These are phyloP conservation scores for Nemania diffusa DNA, from an alignment of 2,329 filamentous ascomycete species.

Conservation along the genomic window DNA sequence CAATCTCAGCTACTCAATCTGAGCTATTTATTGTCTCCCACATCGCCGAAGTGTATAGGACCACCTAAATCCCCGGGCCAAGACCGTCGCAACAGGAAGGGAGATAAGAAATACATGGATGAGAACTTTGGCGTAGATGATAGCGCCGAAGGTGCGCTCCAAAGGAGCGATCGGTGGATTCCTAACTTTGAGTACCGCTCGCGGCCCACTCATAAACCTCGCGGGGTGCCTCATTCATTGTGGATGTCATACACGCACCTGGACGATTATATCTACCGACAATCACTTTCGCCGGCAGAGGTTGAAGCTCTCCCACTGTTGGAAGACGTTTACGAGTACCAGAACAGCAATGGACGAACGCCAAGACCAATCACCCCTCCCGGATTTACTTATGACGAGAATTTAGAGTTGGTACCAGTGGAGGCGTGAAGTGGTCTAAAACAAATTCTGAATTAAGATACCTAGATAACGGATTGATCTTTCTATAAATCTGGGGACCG, in stretches of 20 bases:
- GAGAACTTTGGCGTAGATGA: slow-evolving; percentile 4
- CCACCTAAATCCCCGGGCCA: not conserved
- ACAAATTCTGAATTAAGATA: not conserved
- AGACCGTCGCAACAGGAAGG: not conserved
- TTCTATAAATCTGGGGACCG: not conserved
- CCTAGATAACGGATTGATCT: too few species aligned
- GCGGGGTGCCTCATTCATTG: not conserved
- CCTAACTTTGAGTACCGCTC: slow-evolving; percentile 26
- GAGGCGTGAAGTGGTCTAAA: not conserved
- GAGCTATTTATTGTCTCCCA: not conserved
- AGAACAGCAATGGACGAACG: slow-evolving; percentile 19
- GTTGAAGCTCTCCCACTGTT: slow-evolving; percentile 18
- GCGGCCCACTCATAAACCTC: not conserved
- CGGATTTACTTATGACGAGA: slow-evolving; percentile 24
- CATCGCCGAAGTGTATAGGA: not conserved
- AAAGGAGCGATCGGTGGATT: slow-evolving; percentile 25
- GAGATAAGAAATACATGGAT: slow-evolving; percentile 29
- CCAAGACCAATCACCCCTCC: slow-evolving; percentile 18
- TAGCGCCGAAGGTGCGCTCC: not conserved
- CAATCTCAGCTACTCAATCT: slow-evolving; percentile 17
- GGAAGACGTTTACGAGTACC: slow-evolving; percentile 28
- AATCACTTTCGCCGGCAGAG: slow-evolving; percentile 23
- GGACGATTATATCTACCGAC: slow-evolving; percentile 28
- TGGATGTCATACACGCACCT: slow-evolving; percentile 29
- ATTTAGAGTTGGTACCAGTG: slow-evolving; percentile 23